Base-by-base conservation (phyloP, 23 red algal genomes). In the Gracilaria domingensis region DNA sequence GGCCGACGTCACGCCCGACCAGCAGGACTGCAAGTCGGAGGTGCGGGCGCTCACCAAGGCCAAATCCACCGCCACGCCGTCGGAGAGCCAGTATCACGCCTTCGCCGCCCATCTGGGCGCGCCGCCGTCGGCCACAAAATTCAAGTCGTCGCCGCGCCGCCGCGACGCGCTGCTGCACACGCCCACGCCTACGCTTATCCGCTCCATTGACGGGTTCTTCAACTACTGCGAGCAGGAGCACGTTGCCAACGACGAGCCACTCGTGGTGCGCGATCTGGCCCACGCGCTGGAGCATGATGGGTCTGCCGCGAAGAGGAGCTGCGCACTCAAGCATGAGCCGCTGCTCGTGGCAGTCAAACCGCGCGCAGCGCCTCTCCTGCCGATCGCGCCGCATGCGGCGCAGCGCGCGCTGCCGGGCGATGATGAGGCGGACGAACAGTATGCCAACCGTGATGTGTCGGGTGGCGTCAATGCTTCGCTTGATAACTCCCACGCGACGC, bases 1-100 rank as follows among this genome's bases (percentile, higher is more conserved):
- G 35, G 13, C 7, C 87, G 54, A 49, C 21, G 18, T 90, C 32
- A 51, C 87, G 35, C 29, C 71, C 71, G 49, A 64, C 12, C 71
- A 90, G 36, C 76, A 81, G 7, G 76, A 81, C 59, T 66, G 57
- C 71, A 90, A 90, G 54, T 90, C 71, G 87, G 87, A 90, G 73
- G 87, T 75, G 16, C 81, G 87, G 87, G 87, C 87, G 48, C 64
- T 90, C 24, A 12, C 53, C 75, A 47, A 80, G 48, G n/a, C 26
- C 87, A 55, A 80, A 12, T 45, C 50, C 64, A 60, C 87, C 1
- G 73, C 2, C 40, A 4, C 53, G 20, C 87, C 87, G 16, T 75
- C n/a, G 57, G 87, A 59, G 49, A 4, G 9, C 13, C 28, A 90
- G 36, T 32, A 81, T 21, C 35, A 60, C 8, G 66, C 30, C 5